A percentile compares a stretch with the other conserved stretches of the same genome.
These are phyloP conservation scores for Psidium guajava DNA, from an alignment of 345 rosid species.

Conservation along the genomic window DNA sequence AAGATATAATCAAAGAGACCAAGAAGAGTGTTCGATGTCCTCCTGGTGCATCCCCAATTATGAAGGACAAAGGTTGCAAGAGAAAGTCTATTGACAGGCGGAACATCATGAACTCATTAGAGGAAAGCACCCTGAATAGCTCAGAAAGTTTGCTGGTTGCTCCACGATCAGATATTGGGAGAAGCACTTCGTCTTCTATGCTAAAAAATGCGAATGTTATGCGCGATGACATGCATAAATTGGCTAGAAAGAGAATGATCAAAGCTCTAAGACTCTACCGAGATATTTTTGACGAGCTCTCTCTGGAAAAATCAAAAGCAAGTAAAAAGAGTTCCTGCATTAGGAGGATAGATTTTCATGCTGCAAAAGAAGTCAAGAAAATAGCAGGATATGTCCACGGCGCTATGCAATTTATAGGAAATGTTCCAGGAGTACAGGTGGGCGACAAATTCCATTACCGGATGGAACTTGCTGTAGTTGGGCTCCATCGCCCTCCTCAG, in stretches of 20 bases:
- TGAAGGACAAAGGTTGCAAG: background rate
- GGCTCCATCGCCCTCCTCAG: conserved; percentile 1
- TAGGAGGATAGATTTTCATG: background rate
- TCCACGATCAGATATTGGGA: background rate
- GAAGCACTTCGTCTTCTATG: background rate
- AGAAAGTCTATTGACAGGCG: background rate
- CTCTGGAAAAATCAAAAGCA: background rate
- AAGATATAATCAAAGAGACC: background rate
- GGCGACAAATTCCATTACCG: conserved; percentile 11
- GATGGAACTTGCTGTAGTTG: conserved; percentile 4
- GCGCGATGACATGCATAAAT: background rate
- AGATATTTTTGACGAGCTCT: background rate
- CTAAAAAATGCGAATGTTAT: background rate
- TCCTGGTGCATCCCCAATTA: background rate
- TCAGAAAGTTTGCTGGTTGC: background rate
- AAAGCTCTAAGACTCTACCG: background rate
- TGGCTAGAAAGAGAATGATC: background rate
- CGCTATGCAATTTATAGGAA: background rate
- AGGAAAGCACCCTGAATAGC: background rate
- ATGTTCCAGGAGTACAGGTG: conserved; percentile 7
- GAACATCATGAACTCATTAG: background rate
- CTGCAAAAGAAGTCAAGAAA: background rate
- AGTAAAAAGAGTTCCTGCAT: background rate
- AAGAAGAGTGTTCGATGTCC: background rate
- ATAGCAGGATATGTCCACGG: background rate